Percentiles rank a stretch among this genome's conserved stretches.
Evolutionary conservation across 1,284 basidiomycete species (phyloP).

Genomic region (Gomphus sp.): DNA sequence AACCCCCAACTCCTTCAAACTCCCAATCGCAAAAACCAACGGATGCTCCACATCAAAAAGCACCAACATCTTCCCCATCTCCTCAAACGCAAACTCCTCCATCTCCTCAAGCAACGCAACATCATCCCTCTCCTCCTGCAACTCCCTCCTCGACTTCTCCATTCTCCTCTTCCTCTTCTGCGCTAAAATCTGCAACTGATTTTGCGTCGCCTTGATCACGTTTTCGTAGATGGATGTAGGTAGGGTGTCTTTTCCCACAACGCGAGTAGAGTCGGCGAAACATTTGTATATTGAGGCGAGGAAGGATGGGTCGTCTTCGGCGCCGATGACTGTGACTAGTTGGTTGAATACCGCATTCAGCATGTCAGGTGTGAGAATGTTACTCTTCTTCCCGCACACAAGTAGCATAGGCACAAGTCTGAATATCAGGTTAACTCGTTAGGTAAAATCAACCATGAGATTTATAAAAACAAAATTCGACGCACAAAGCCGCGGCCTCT

Average conservation of each 20-base stretch:
- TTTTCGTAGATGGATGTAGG: conserved; percentile 43
- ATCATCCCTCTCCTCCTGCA: no score
- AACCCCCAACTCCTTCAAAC: conserved; percentile 61
- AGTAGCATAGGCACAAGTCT: conserved; percentile 72
- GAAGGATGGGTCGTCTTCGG: conserved; percentile 65
- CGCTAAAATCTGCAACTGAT: conserved; percentile 55
- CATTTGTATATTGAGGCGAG: conserved; percentile 71
- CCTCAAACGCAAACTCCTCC: conserved; percentile 65
- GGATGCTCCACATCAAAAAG: conserved; percentile 49
- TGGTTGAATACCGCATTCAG: conserved; percentile 61
- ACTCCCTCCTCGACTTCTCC: conserved; percentile 39
- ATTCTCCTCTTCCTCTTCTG: conserved; percentile 46
- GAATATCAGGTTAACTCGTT: no score
- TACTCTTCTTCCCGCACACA: conserved; percentile 60
- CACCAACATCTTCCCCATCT: conserved; percentile 54
- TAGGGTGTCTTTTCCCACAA: conserved; percentile 44
- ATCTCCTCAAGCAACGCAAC: conserved; percentile 63
- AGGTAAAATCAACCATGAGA: neutral
- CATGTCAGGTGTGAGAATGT: conserved; percentile 60
- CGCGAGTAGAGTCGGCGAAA: conserved; percentile 55
- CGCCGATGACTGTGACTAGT: conserved; percentile 54
- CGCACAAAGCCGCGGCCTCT: conserved; percentile 68
- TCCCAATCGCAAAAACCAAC: conserved; percentile 56
- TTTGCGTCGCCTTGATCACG: conserved; percentile 57
- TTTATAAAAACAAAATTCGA: conserved; percentile 11